Evolutionary conservation across 805 yeast species (phyloP).

Genomic region (Metschnikowia orientalis): DNA sequence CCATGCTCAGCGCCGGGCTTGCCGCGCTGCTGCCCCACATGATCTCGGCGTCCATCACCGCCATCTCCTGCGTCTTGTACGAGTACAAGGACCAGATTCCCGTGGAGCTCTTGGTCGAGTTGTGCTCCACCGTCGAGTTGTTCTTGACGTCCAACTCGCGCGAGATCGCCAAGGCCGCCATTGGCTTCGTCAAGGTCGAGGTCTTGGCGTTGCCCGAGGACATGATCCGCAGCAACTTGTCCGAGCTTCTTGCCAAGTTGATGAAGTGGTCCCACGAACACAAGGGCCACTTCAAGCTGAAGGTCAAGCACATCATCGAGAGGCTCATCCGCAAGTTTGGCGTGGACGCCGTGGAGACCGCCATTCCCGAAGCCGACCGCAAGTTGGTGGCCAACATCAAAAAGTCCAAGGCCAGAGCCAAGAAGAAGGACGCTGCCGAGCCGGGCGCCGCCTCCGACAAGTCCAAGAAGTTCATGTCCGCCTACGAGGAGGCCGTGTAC

Average conservation of each 20-base stretch:
- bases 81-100: conserved; percentile 74
- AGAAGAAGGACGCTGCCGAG: conserved; percentile 56
- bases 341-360: conserved; percentile 71
- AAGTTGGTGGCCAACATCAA: conserved; percentile 81
- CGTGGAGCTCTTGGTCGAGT: conserved; percentile 58
- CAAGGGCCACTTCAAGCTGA: conserved; percentile 89
- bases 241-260: conserved; percentile 62
- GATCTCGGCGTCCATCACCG: conserved; percentile 91
- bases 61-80: conserved; percentile 78
- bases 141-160: conserved; percentile 86
- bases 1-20: conserved; percentile 93
- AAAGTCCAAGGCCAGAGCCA: conserved; percentile 79
- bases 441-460: conserved; percentile 35
- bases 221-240: conserved; percentile 60
- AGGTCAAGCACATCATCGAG: conserved; percentile 90
- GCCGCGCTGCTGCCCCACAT: conserved; percentile 92
- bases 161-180: conserved; percentile 90
- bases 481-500: conserved; percentile 88
- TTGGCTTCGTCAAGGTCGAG: conserved; percentile 91
- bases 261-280: conserved; percentile 95
- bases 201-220: conserved; percentile 79
- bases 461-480: conserved; percentile 69
- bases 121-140: conserved; percentile 81
- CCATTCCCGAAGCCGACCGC: conserved; percentile 87
- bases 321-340: conserved; percentile 88